A percentile compares a stretch with the other conserved stretches of the same genome.
phyloP scores from a whole-genome alignment of 305 asterid genomes.

The Fraxinus paxiana region DNA sequence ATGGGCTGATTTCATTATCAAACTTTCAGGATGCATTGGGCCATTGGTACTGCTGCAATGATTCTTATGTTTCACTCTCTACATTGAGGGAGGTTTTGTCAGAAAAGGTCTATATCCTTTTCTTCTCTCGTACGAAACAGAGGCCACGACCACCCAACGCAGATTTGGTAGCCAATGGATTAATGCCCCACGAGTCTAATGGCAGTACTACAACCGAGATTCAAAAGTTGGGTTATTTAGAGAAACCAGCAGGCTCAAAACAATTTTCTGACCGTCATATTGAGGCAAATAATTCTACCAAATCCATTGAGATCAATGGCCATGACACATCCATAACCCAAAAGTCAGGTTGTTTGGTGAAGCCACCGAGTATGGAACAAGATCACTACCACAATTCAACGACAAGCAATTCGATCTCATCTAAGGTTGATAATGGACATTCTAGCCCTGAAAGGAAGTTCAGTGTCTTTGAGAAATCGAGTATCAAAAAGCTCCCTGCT shows the following conservation, averaged over 20 bases:
- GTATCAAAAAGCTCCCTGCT: constrained; percentile 36
- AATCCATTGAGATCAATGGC: constrained; percentile 28
- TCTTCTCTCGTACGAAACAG: constrained; percentile 84
- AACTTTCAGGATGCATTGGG: constrained; percentile 70
- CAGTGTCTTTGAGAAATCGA: constrained; percentile 32
- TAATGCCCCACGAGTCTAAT: constrained; percentile 51
- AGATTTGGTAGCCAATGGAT: constrained; percentile 54
- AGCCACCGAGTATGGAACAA: constrained; percentile 29
- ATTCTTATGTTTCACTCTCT: constrained; percentile 69
- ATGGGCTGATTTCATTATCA: constrained; percentile 19
- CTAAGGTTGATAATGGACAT: constrained; percentile 37
- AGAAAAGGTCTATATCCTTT: constrained; percentile 90
- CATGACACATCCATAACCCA: constrained; percentile 17
- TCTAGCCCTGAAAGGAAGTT: constrained; percentile 34
- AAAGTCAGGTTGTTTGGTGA: constrained; percentile 34
- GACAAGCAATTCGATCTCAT: constrained; percentile 23
- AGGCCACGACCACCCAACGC: constrained; percentile 52
- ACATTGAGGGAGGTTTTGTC: constrained; percentile 83
- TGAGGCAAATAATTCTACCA: constrained; percentile 29
- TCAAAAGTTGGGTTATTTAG: constrained; percentile 35
- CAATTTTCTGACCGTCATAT: constrained; percentile 34
- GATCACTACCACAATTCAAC: constrained; percentile 23
- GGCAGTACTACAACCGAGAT: constrained; percentile 42
- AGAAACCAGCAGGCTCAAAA: constrained; percentile 28
- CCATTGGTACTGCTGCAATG: constrained; percentile 97